phyloP scores from a whole-genome alignment of 2,329 filamentous ascomycete genomes.

The Amylocarpus encephaloides region DNA sequence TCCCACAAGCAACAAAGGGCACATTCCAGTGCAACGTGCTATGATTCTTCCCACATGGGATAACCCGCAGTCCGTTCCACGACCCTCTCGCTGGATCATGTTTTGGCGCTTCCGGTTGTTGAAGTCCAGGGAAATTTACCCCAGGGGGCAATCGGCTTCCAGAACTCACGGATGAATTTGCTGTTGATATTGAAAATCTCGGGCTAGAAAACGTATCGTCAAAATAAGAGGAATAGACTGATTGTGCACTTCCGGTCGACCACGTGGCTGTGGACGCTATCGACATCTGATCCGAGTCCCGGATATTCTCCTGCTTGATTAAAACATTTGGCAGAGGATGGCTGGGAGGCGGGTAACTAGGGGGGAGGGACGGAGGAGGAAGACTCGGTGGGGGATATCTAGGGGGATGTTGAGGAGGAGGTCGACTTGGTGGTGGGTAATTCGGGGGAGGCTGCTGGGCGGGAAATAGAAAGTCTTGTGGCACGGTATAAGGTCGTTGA shows the following conservation, averaged over 20 bases:
- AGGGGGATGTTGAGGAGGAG: background rate
- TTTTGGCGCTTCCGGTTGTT: conserved; percentile 11
- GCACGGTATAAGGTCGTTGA: conserved; percentile 2
- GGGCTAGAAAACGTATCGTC: conserved; percentile 18
- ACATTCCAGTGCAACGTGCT: conserved; percentile 16
- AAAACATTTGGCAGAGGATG: background rate
- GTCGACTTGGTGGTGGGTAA: background rate
- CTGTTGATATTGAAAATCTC: conserved; percentile 17
- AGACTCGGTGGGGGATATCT: background rate
- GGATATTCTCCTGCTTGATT: conserved; percentile 1
- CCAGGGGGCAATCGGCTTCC: conserved; percentile 3
- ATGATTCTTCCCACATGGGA: conserved; percentile 20
- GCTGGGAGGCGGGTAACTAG: background rate
- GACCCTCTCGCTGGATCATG: conserved; percentile 16
- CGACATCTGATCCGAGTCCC: conserved; percentile 14
- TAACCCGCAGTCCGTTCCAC: conserved; percentile 20
- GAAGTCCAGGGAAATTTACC: background rate
- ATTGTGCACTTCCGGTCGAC: conserved; percentile 16
- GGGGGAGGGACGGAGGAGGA: background rate
- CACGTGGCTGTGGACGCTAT: conserved; percentile 14
- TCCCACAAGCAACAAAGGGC: conserved; percentile 11
- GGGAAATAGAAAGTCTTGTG: conserved; percentile 5
- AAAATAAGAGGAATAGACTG: conserved; percentile 7
- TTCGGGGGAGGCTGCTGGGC: background rate
- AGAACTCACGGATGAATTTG: conserved; percentile 18